Conservation (phyloP, 73 alveolate genomes). For the Tetrahymena elliotti region DNA sequence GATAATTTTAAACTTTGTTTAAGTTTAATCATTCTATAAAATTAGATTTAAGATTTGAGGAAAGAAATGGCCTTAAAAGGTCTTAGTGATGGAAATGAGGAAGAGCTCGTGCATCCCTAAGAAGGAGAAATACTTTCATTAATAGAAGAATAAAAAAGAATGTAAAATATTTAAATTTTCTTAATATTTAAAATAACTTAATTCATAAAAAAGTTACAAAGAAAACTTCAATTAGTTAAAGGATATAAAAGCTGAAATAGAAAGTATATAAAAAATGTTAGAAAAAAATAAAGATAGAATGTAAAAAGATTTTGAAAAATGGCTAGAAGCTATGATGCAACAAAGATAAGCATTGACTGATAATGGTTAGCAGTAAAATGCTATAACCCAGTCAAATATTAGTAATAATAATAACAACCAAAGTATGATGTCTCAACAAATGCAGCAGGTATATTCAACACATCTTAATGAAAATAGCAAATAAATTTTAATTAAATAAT, state of each 20-base stretch:
- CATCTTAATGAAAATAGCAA: not conserved
- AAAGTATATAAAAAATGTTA: constrained; percentile 51
- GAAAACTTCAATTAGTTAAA: constrained; percentile 54
- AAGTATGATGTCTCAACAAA: constrained; percentile 14
- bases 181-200: not conserved
- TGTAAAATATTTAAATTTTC: not conserved
- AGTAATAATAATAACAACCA: not conserved
- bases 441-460: not conserved
- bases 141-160: constrained; percentile 40
- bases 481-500: constrained; percentile 8
- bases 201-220: not conserved
- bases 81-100: constrained; percentile 60
- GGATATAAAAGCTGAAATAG: constrained; percentile 73
- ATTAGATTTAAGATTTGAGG: constrained; percentile 65
- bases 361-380: not conserved
- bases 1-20: too few species aligned
- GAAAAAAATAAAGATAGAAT: constrained; percentile 54
- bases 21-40: too few species aligned
- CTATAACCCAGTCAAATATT: not conserved
- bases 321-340: constrained; percentile 72
- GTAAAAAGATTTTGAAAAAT: constrained; percentile 74
- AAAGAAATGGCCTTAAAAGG: constrained; percentile 79
- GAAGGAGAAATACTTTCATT: constrained; percentile 52
- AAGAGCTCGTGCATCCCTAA: constrained; percentile 46
- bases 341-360: constrained; percentile 4